phyloP scores from a whole-genome alignment of 768 basidiomycete genomes.

The Boletus reticuloceps region DNA sequence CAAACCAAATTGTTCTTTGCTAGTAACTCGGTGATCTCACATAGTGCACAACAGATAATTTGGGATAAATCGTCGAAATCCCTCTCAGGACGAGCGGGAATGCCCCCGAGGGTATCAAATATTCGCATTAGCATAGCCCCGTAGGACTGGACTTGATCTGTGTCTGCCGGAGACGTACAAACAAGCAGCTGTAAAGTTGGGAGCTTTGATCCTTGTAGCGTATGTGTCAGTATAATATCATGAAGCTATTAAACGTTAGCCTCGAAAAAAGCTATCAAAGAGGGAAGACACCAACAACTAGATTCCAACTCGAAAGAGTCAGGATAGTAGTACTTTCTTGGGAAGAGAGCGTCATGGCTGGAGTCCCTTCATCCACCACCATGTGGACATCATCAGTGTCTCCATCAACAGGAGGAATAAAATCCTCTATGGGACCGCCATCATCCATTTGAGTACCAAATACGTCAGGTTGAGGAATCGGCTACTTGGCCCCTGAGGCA shows the following conservation, averaged over 20 bases:
- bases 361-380: slow-evolving; percentile 26
- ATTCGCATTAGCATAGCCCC: slow-evolving; percentile 39
- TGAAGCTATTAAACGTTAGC: slow-evolving; percentile 44
- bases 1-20: slow-evolving; percentile 41
- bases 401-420: slow-evolving; percentile 10
- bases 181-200: slow-evolving; percentile 56
- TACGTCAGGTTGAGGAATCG: slow-evolving; percentile 20
- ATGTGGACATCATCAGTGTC: slow-evolving; percentile 37
- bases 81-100: slow-evolving; percentile 16
- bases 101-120: slow-evolving; percentile 28
- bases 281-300: slow-evolving; percentile 43
- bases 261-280: not conserved
- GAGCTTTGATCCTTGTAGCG: slow-evolving; percentile 33
- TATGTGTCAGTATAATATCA: slow-evolving; percentile 60
- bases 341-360: slow-evolving; percentile 6
- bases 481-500: slow-evolving; percentile 4
- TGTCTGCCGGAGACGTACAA: slow-evolving; percentile 30
- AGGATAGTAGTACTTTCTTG: slow-evolving; percentile 35
- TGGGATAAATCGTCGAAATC: slow-evolving; percentile 20
- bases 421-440: slow-evolving; percentile 9
- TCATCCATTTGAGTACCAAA: slow-evolving; percentile 15
- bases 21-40: slow-evolving; percentile 40
- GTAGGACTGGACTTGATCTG: slow-evolving; percentile 35
- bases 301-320: slow-evolving; percentile 50
- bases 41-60: slow-evolving; percentile 36